Evolutionary conservation across 78 protist species (phyloP), one percentile per base, ranked within the genome.

Genomic region (Dictyostelium citrinum): DNA sequence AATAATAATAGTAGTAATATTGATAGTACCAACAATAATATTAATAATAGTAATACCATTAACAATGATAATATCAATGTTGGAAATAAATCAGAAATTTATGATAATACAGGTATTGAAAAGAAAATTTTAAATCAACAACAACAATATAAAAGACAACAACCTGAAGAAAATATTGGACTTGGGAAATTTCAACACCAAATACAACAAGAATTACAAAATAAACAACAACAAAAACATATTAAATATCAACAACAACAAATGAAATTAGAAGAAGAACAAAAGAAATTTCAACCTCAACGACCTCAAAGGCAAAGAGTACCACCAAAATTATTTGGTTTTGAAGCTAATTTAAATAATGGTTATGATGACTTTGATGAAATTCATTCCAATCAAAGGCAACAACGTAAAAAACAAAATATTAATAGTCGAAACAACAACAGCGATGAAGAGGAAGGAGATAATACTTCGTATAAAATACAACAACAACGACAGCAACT

Each of bases 141-240:
- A 22, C 5, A n/a, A n/a, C n/a, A n/a, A n/a, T n/a, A 33, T 51
- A 83, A 55, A 24, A 27, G 27, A 27, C 72, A n/a, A 64, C 33
- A 64, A 27, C 35, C 24, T 3, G 20, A n/a, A 55, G 64, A 16
- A 5, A 16, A 55, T 16, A 55, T 16, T 20, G 64, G 22, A 20
- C 22, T 55, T 55, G 64, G 22, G 17, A 16, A 55, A 55, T 55
- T 55, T 20, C 64, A 55, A 55, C 64, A 55, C 20, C 64, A 55
- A 20, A 5, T 55, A 27, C 39, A 64, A 64, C 31, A 64, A 64
- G 24, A 64, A 27, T 64, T 64, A 61, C 39, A 83, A 72, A 35
- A 83, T 64, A 75, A 39, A 70, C 80, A 68, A 35, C 82, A 72
- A 37, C 83, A 60, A 86, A 94, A 46, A 81, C 94, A 64, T 85